Conservation (phyloP, 345 rosid genomes). For the Punica granatum region DNA sequence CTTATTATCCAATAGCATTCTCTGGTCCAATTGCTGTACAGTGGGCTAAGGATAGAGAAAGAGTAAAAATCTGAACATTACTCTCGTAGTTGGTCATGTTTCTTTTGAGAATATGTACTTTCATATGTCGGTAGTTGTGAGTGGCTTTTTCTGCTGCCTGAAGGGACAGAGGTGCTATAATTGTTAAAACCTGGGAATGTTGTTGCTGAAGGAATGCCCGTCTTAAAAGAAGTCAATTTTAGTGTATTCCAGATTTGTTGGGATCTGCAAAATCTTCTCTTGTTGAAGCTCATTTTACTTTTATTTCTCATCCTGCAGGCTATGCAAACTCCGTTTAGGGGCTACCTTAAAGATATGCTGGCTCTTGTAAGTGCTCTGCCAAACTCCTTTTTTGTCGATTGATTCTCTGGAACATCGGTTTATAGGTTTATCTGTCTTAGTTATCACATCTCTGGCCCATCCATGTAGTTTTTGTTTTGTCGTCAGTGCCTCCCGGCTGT, state of each 20-base stretch:
- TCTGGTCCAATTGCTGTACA: neutral
- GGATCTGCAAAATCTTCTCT: neutral
- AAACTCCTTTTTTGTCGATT: neutral
- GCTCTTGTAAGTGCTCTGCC: conserved; percentile 54
- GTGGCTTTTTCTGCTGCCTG: neutral
- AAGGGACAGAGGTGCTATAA: neutral
- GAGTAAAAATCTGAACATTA: neutral
- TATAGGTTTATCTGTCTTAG: neutral
- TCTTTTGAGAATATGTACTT: neutral
- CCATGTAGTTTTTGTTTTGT: neutral
- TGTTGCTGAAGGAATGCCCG: neutral
- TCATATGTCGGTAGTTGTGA: neutral
- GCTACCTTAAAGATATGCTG: conserved; percentile 85
- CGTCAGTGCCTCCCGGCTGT: neutral
- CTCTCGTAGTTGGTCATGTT: neutral
- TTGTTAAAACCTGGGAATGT: neutral
- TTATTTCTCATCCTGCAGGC: conserved; percentile 33
- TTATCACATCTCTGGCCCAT: neutral
- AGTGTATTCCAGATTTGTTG: neutral
- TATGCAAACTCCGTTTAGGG: conserved; percentile 85
- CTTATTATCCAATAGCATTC: neutral
- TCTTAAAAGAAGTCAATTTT: neutral
- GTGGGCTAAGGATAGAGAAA: neutral
- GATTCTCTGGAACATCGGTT: neutral
- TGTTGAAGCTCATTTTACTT: neutral